Base-by-base conservation (phyloP, 176 grass and related monocot species). In the Triticum monococcum region DNA sequence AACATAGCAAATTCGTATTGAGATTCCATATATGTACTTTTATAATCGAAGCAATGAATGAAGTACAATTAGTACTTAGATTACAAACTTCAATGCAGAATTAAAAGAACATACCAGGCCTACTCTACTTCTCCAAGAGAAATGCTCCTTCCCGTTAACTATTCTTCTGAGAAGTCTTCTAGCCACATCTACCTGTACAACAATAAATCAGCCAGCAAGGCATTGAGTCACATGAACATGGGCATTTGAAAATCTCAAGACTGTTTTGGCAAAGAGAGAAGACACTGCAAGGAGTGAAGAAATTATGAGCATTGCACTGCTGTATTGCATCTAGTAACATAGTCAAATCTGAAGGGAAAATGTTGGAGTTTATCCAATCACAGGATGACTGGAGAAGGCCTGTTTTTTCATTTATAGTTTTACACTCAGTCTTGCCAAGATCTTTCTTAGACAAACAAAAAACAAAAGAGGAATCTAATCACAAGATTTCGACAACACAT, bases 91-190 rank as follows among this genome's bases (percentile, higher is more conserved):
- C 12, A 83, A 70, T 46, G 50, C 13, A 80, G 20, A 60, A 78
- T 5, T 75, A 81, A 36, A 80, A 32, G 20, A 85, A 69, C 89
- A 81, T 91, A 96, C 96, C 96, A 96, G 84, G 54, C 93, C 96
- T 86, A 91, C 92, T 91, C 96, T 94, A 86, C 93, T 92, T 82
- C 91, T 98, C 96, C 96, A 98, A 86, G 86, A 94, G 79, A 98
- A 98, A 25, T 66, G 77, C 82, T 89, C 82, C 72, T 86, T 87
- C 86, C 87, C 82, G 22, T 81, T 94, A 41, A 94, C 86, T 78
- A 98, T 92, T 72, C 76, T 88, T 87, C 83, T 89, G 68, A 98
- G 94, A 85, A 98, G 80, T 50, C 81, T 80, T 94, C 87, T 92
- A 71, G 93, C 93, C 87, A 96, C 83, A 83, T 94, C 90, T 86